Evolutionary conservation across 257 asterid species (phyloP).

Genomic region (Buddleja alternifolia): DNA sequence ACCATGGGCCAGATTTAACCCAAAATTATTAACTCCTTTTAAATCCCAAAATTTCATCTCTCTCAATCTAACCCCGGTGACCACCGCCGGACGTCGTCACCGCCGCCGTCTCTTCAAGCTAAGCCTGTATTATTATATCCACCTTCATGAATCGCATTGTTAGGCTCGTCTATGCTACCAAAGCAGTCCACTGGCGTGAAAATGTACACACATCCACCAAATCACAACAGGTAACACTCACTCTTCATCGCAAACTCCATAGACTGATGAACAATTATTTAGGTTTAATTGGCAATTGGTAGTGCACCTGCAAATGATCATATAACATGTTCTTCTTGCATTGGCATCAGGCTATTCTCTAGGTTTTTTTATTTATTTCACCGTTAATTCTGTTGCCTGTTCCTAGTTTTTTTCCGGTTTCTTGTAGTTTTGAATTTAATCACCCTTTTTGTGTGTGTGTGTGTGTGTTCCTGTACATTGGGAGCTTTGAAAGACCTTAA

Average conservation of each 20-base stretch:
- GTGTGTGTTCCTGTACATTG: background rate
- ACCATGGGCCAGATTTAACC: too few relatives aligned
- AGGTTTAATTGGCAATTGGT: constrained; percentile 5
- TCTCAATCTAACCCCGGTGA: too few relatives aligned
- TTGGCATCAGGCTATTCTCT: constrained; percentile 1
- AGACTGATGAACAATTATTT: background rate
- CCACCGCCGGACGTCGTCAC: too few relatives aligned
- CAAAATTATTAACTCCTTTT: too few relatives aligned
- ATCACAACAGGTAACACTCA: constrained; percentile 33
- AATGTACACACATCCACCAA: constrained; percentile 20
- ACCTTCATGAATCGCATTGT: constrained; percentile 41
- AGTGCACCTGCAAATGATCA: background rate
- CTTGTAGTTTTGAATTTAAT: background rate
- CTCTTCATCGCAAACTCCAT: background rate
- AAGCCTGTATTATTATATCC: too few relatives aligned
- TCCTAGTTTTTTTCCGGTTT: background rate
- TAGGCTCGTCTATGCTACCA: constrained; percentile 28
- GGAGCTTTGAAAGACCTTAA: background rate
- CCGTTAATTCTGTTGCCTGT: background rate
- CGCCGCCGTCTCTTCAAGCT: too few relatives aligned
- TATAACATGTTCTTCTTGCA: constrained; percentile 3
- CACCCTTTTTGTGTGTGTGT: background rate
- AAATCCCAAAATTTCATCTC: too few relatives aligned
- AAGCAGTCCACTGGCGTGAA: constrained; percentile 26
- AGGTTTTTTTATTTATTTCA: background rate